Evolutionary conservation across 352 stramenopile genomes (phyloP).

Genomic region (Phytopythium helicoides): DNA sequence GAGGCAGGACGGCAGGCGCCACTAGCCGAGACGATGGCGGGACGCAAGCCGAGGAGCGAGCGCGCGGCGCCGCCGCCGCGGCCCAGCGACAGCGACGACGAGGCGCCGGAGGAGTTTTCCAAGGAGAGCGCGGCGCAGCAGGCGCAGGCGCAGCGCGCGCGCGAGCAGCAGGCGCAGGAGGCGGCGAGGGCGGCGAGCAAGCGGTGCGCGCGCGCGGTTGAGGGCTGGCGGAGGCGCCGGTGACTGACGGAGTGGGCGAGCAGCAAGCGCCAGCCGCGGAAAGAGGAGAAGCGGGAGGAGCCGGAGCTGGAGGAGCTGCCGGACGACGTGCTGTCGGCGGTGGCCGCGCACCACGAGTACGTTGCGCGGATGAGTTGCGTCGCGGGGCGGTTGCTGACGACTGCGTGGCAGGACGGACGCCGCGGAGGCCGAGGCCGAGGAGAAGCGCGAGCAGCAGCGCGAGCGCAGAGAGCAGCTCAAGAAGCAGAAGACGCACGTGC

Average conservation of each 20-base stretch:
- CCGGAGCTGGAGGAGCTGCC: slow-evolving; percentile 45
- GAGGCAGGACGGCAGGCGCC: too few relatives aligned
- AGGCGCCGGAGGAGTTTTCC: slow-evolving; percentile 74
- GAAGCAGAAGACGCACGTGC: slow-evolving; percentile 57
- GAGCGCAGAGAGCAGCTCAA: slow-evolving; percentile 19
- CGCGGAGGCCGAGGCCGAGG: slow-evolving; percentile 39
- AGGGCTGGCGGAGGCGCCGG: too few relatives aligned
- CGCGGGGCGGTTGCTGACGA: not conserved
- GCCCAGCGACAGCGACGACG: slow-evolving; percentile 59
- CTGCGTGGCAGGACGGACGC: slow-evolving; percentile 41
- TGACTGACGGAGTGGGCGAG: slow-evolving; percentile 6
- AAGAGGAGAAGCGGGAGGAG: slow-evolving; percentile 10
- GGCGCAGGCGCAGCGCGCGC: slow-evolving; percentile 39
- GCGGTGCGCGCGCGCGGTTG: slow-evolving; percentile 25
- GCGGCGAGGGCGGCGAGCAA: slow-evolving; percentile 28
- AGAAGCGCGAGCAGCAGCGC: too few relatives aligned
- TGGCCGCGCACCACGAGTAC: slow-evolving; percentile 64
- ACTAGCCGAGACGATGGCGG: not conserved
- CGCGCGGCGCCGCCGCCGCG: slow-evolving; percentile 7
- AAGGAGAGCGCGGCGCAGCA: slow-evolving; percentile 66
- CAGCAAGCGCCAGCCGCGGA: slow-evolving; percentile 54
- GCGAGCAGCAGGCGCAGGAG: slow-evolving; percentile 47
- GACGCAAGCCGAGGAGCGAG: slow-evolving; percentile 10
- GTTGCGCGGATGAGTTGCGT: slow-evolving; percentile 2
- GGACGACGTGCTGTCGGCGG: slow-evolving; percentile 57